Conservation (phyloP, 2,329 filamentous ascomycete species). For the Hortaea werneckii region DNA sequence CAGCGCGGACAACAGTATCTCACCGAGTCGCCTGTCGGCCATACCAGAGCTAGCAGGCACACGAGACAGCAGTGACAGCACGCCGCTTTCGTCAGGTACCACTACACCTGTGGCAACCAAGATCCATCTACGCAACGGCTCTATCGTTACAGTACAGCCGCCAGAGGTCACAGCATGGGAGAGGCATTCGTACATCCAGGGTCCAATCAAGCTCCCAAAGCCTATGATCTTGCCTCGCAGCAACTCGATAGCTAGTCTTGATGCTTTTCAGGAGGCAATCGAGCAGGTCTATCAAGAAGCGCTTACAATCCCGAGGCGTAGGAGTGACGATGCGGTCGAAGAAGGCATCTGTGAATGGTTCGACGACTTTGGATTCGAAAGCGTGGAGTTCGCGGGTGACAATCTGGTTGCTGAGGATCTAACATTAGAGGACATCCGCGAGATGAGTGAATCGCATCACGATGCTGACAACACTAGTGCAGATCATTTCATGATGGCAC, state of each 20-base stretch:
- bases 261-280: slow-evolving; percentile 28
- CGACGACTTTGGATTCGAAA: slow-evolving; percentile 28
- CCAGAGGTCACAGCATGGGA: slow-evolving; percentile 27
- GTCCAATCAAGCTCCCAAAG: slow-evolving; percentile 31
- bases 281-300: slow-evolving; percentile 22
- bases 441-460: slow-evolving; percentile 7
- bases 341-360: slow-evolving; percentile 36
- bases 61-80: slow-evolving; percentile 9
- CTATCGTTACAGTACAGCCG: slow-evolving; percentile 25
- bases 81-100: slow-evolving; percentile 11
- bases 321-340: slow-evolving; percentile 25
- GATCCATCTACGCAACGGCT: slow-evolving; percentile 25
- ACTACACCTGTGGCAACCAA: slow-evolving; percentile 15
- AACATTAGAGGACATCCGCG: slow-evolving; percentile 5
- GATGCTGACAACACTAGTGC: slow-evolving; percentile 1
- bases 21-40: slow-evolving; percentile 11
- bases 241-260: slow-evolving; percentile 31
- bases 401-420: slow-evolving; percentile 6
- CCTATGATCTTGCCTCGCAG: slow-evolving; percentile 25
- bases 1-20: slow-evolving; percentile 5
- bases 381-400: slow-evolving; percentile 17
- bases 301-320: slow-evolving; percentile 16
- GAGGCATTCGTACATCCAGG: slow-evolving; percentile 30
- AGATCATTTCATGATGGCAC: slow-evolving; percentile 19
- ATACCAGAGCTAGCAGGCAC: slow-evolving; percentile 11